These are phyloP conservation scores for Salix purpurea DNA, from an alignment of 345 rosid genomes.

Conservation along the genomic window DNA sequence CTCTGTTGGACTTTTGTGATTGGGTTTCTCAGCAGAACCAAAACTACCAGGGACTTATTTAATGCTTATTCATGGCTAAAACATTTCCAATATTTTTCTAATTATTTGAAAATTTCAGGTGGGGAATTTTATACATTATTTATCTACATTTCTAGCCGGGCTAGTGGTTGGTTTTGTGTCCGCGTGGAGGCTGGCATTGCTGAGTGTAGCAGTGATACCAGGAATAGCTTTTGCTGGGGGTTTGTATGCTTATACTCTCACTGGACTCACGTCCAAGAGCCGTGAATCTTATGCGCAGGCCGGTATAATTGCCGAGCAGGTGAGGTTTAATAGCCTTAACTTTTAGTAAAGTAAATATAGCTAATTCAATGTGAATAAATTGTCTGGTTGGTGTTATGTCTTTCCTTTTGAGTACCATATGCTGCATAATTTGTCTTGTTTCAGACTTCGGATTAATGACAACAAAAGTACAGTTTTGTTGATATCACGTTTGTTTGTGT, in stretches of 20 bases:
- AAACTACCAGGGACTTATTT: background rate
- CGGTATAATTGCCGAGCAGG: slow-evolving; percentile 97
- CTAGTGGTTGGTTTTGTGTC: slow-evolving; percentile 98
- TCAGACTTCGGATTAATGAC: slow-evolving; percentile 11
- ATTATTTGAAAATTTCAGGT: slow-evolving; percentile 43
- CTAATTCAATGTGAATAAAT: background rate
- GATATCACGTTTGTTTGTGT: slow-evolving; percentile 14
- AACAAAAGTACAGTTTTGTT: slow-evolving; percentile 17
- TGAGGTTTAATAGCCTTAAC: slow-evolving; percentile 22
- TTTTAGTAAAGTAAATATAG: background rate
- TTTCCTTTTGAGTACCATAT: background rate
- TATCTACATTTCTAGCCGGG: slow-evolving; percentile 97
- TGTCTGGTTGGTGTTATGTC: background rate
- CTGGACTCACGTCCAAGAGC: slow-evolving; percentile 96
- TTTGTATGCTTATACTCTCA: slow-evolving; percentile 90
- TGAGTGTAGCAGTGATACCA: slow-evolving; percentile 94
- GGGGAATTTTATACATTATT: slow-evolving; percentile 92
- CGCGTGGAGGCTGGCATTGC: slow-evolving; percentile 93
- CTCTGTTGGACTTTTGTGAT: slow-evolving; percentile 16
- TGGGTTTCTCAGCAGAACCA: slow-evolving; percentile 9
- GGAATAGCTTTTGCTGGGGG: slow-evolving; percentile 99
- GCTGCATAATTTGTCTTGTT: slow-evolving; percentile 4
- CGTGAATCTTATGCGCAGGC: slow-evolving; percentile 97
- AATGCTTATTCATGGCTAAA: background rate
- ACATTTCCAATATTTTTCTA: background rate